Evolutionary conservation across 2,329 filamentous ascomycete species (phyloP), one percentile per base, ranked within the genome.

Genomic region (Monilinia fructicola): DNA sequence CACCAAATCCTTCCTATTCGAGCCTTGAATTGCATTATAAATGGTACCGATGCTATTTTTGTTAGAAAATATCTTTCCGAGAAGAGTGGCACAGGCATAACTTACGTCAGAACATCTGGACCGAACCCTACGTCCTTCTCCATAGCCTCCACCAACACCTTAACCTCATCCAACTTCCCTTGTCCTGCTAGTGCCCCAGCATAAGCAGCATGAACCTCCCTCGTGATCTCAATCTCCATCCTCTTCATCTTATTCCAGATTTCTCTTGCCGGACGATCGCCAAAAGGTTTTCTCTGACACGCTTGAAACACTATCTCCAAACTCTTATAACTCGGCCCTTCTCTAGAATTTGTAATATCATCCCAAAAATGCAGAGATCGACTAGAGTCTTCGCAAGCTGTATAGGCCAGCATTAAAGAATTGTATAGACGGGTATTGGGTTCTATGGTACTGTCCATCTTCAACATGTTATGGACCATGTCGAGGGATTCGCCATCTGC

Each of bases 401-500:
- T 86, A 75, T 96, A 94, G 0, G 92, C 93, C 16, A 95, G 82
- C 88, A 99, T 97, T 59, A 98, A 81, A 0, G 90, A 87, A 73
- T 97, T 98, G 72, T 90, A 87, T 2, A 98, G 81, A 65, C 81
- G 82, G 0, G 94, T 98, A 72, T 85, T 88, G 5, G 89, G 84
- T 72, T 93, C 87, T 48, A 98, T 84, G 53, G 86, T 85, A n/a
- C 88, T 84, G 77, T 99, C 95, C 77, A 97, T 88, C 79, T 97
- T 98, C 71, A 97, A 83, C 86, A 97, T 94, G 76, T 97, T 97
- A 79, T 97, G 90, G 2, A 96, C 85, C 69, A 90, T 86, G 67
- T 87, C 86, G 26, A 97, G 80, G 53, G 87, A 87, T 66, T 91
- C 87, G 1, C 79, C 74, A 72, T 90, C 87, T 11, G 82, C 78